Conservation (phyloP, 78 protist genomes). For the Dictyostelium firmibasis region DNA sequence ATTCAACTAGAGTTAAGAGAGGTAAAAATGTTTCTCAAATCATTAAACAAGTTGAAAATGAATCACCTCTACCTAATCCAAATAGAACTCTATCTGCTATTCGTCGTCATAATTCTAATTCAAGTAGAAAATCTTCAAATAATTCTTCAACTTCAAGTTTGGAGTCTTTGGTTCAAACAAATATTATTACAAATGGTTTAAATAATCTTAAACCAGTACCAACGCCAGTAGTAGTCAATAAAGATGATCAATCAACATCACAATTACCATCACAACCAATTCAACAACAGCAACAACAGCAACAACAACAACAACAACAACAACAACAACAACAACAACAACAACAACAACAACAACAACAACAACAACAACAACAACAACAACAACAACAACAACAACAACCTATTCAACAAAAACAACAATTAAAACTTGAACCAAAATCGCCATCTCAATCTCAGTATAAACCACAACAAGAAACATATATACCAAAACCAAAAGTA, state of each 20-base stretch:
- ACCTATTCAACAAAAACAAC: not conserved
- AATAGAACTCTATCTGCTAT: not conserved
- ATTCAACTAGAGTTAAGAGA: not conserved
- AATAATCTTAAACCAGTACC: not conserved
- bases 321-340: not conserved
- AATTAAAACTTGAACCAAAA: not conserved
- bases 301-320: not conserved
- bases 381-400: not conserved
- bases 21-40: conserved; percentile 3
- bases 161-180: not conserved
- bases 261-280: not conserved
- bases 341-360: not conserved
- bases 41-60: not conserved
- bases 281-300: not conserved
- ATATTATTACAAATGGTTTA: not conserved
- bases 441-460: not conserved
- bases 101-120: not conserved
- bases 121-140: not conserved
- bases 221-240: not conserved
- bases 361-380: not conserved
- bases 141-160: not conserved
- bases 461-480: not conserved
- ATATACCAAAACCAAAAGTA: not conserved
- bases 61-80: not conserved
- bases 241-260: not conserved